phyloP scores from a whole-genome alignment of 148 eudicot genomes.

The Polygonum aviculare region DNA sequence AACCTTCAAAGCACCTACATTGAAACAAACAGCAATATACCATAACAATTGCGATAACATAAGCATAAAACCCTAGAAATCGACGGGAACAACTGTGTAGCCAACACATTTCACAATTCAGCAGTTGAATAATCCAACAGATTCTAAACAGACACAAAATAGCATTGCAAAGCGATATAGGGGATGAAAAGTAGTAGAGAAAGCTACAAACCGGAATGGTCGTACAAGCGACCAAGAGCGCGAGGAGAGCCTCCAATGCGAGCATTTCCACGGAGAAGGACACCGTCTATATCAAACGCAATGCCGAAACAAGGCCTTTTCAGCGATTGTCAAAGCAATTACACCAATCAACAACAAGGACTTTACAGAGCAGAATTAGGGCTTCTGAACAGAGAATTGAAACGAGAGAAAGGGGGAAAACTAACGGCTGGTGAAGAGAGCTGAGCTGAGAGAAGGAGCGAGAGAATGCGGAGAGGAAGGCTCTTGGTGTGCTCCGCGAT shows the following conservation, averaged over 20 bases:
- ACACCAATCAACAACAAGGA: neutral
- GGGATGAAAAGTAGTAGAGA: neutral
- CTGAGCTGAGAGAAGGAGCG: constrained; percentile 6
- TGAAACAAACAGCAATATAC: neutral
- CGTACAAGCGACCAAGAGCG: constrained; percentile 38
- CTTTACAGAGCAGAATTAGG: neutral
- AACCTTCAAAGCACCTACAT: constrained; percentile 53
- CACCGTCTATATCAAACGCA: constrained; percentile 71
- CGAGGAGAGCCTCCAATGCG: constrained; percentile 45
- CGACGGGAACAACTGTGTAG: neutral
- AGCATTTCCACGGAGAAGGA: constrained; percentile 45
- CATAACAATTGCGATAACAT: neutral
- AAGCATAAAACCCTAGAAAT: constrained; percentile 1
- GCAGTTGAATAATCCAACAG: neutral
- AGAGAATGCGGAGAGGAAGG: neutral
- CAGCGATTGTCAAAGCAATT: neutral
- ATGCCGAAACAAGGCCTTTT: constrained; percentile 48
- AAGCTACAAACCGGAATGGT: constrained; percentile 25
- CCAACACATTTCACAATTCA: neutral
- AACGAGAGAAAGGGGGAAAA: neutral
- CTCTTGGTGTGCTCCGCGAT: neutral
- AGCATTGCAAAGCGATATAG: neutral
- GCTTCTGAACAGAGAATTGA: neutral
- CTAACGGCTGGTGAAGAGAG: neutral
- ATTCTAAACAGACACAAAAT: neutral